Evolutionary conservation across 73 alveolate genomes (phyloP), one percentile per base, ranked within the genome.

Genomic region (Paramecium sexaurelia): DNA sequence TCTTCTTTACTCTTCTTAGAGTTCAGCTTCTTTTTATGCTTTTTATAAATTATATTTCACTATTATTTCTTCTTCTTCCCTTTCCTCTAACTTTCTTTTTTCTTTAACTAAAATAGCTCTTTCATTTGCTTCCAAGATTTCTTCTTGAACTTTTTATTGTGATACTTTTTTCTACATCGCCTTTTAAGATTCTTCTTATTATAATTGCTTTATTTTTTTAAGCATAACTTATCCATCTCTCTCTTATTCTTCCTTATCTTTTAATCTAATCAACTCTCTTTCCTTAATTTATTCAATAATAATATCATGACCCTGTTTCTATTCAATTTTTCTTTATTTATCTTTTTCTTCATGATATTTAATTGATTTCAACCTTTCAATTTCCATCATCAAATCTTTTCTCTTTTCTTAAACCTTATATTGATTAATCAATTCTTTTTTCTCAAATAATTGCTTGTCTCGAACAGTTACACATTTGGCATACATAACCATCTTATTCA

Each of bases 341-440:
- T 96, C 97, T 55, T 87, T 41, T 92, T 96, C 95, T 75, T 96
- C 98, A 67, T 94, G 84, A 66, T 36, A 85, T 71, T 96, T 90
- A 36, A 95, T 92, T 85, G 85, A 93, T 91, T 95, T 95, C 78
- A 95, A 93, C 69, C 98, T 92, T 91, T 95, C 98, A 13, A 95
- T 92, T 95, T 95, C 98, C 98, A 95, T 95, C 98, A 95, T 95
- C 67, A 91, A 85, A 92, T 95, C 98, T 57, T 92, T 88, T 83
- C 95, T 89, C 92, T 95, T 95, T 93, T 95, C 98, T 85, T 94
- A 71, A 51, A 75, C 92, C 78, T 95, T 95, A 71, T 86, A 89
- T 68, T 92, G 87, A 43, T 94, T 85, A 19, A 89, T 87, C 88
- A 95, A 92, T 56, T 85, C 85, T 85, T 94, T 90, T 85, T 95